Percentiles rank a stretch among this genome's conserved stretches.
phyloP scores from a whole-genome alignment of 2,329 filamentous ascomycete genomes.

The Helminthosporium solani region DNA sequence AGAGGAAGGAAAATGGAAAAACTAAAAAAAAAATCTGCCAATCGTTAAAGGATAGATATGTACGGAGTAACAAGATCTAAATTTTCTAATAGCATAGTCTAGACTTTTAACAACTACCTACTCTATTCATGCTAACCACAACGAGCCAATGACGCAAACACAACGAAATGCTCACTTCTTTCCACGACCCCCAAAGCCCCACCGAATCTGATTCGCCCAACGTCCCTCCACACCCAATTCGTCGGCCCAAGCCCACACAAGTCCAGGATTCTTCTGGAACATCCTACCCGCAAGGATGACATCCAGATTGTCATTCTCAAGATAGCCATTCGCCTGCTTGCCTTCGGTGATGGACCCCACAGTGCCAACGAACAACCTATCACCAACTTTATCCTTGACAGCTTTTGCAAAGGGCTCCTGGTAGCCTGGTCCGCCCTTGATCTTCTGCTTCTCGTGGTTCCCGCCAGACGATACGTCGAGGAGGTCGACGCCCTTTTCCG shows the following conservation, averaged over 20 bases:
- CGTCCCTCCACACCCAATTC: conserved; percentile 69
- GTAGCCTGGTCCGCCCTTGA: conserved; percentile 64
- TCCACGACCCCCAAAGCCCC: conserved; percentile 56
- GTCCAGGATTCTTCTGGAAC: conserved; percentile 79
- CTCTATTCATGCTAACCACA: too few species aligned
- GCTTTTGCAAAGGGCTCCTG: conserved; percentile 72
- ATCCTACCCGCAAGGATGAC: conserved; percentile 72
- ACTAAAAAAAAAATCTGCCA: too few species aligned
- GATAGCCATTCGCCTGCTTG: conserved; percentile 57
- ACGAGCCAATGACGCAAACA: too few species aligned
- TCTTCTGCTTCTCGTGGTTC: conserved; percentile 62
- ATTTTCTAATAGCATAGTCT: too few species aligned
- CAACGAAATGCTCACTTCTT: conserved; percentile 43
- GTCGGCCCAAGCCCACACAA: conserved; percentile 71
- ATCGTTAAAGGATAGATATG: too few species aligned
- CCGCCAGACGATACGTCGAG: conserved; percentile 81
- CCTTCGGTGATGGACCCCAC: conserved; percentile 74
- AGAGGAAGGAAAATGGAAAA: too few species aligned
- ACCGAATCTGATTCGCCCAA: conserved; percentile 71
- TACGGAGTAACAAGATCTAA: too few species aligned
- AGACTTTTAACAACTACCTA: too few species aligned
- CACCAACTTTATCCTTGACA: conserved; percentile 74
- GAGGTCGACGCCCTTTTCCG: conserved; percentile 73
- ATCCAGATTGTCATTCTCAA: conserved; percentile 54
- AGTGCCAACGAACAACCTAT: conserved; percentile 67